Evolutionary conservation across 192 early-diverging fungal genomes (phyloP).

Genomic region (Coemansia sp.): DNA sequence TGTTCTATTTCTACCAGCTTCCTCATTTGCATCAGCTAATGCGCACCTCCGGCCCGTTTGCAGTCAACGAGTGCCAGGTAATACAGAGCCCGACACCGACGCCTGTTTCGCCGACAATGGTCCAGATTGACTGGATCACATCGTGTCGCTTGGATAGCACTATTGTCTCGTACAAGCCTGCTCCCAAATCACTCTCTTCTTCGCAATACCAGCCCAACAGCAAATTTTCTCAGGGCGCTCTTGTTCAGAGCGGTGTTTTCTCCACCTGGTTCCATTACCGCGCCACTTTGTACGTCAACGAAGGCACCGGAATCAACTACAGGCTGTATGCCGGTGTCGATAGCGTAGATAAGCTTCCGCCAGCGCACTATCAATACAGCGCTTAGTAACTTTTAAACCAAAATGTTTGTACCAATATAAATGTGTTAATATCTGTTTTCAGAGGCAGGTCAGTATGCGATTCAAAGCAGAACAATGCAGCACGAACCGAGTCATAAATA

Average conservation of each 20-base stretch:
- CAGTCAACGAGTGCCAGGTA: not conserved
- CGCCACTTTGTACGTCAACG: not conserved
- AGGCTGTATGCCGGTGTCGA: not conserved
- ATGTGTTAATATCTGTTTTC: not conserved
- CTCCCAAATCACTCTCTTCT: not conserved
- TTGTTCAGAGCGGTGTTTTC: not conserved
- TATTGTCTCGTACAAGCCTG: not conserved
- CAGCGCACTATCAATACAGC: not conserved
- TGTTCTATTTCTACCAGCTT: conserved; percentile 2
- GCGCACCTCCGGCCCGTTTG: too few species aligned
- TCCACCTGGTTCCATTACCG: conserved; percentile 2
- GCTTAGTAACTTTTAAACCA: not conserved
- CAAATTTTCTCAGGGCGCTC: not conserved
- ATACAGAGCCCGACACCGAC: not conserved
- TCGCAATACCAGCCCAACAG: not conserved
- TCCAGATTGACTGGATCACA: conserved; percentile 4
- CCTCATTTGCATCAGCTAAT: not conserved
- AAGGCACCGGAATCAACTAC: not conserved
- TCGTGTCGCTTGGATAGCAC: not conserved
- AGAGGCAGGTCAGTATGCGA: too few species aligned
- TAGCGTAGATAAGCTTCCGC: not conserved
- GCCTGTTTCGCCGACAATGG: not conserved
- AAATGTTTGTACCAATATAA: not conserved
- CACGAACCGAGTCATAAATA: not conserved
- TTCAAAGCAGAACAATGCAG: too few species aligned